Evolutionary conservation across 768 basidiomycete genomes (phyloP).

Genomic region (Dioszegia aurantiaca): DNA sequence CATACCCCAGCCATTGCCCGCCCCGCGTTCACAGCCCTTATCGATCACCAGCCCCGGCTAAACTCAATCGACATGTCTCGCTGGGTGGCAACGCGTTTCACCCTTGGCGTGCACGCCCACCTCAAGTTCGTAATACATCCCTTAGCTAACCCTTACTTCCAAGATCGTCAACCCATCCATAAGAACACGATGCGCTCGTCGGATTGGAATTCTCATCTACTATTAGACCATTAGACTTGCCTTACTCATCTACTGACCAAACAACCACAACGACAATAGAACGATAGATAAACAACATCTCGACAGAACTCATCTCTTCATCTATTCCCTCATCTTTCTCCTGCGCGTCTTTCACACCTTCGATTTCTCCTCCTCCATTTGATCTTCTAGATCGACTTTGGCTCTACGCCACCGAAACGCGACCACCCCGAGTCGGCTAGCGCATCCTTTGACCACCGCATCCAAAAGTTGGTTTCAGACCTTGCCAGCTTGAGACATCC

Average conservation of each 20-base stretch:
- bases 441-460: not conserved
- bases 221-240: too few species aligned
- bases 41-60: not conserved
- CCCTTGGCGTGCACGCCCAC: slow-evolving; percentile 9
- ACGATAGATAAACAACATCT: not conserved
- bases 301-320: not conserved
- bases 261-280: not conserved
- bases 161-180: not conserved
- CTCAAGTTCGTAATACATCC: not conserved
- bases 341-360: not conserved
- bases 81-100: slow-evolving; percentile 7
- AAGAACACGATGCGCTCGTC: not conserved
- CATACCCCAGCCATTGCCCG: not conserved
- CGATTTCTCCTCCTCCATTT: not conserved
- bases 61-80: slow-evolving; percentile 6
- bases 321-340: not conserved
- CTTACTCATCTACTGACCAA: too few species aligned
- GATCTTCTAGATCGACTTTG: slow-evolving; percentile 1
- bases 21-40: slow-evolving; percentile 3
- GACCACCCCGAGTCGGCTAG: not conserved
- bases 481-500: not conserved
- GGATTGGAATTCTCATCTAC: not conserved
- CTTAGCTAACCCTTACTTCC: not conserved
- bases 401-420: not conserved
- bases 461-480: slow-evolving; percentile 3